Base-by-base conservation (phyloP, 208 protist genomes). In the Wallacemonas sp. region DNA sequence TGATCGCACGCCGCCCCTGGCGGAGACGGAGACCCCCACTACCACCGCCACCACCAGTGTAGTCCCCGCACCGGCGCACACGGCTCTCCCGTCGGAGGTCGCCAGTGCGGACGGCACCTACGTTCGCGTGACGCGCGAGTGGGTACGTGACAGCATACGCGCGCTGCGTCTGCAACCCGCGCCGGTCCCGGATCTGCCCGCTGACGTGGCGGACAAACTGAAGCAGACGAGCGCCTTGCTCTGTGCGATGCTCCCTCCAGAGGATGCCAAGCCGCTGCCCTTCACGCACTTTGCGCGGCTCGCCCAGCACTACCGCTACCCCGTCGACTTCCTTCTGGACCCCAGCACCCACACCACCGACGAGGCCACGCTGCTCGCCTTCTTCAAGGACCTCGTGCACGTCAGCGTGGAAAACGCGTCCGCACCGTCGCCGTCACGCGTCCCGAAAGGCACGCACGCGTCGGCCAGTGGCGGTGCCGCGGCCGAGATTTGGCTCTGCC, bases 261-360 rank as follows among this genome's bases (percentile, higher is more conserved):
- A 64, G 23, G 81, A 87, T 42, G 81, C 77, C 11, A 55, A 63
- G 23, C 77, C 81, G 39, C 67, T 87, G 48, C 45, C 62, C 49
- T 36, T 89, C 46, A 65, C 50, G 25, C 29, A 82, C 39, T 79
- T 89, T 33, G 25, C 57, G 2, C 63, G 61, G 16, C 82, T 84
- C 36, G 79, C 77, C 1, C 31, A 46, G 7, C 67, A 70, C n/a
- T 66, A 89, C 42, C 65, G 70, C 18, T 89, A 73, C 68, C 39
- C 62, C 42, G 31, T 57, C 2, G 32, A 25, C 16, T 65, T 57
- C 5, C 54, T 87, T 28, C 32, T 71, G 20, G 33, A 32, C 32
- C 5, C 11, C 14, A 36, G 41, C 23, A 52, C 45, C 0, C 16
- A 44, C 12, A 41, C 14, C 1, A 11, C 32, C 5, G 81, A 63